Conservation (phyloP, 2,329 filamentous ascomycete genomes). For the Penicillium sp. region DNA sequence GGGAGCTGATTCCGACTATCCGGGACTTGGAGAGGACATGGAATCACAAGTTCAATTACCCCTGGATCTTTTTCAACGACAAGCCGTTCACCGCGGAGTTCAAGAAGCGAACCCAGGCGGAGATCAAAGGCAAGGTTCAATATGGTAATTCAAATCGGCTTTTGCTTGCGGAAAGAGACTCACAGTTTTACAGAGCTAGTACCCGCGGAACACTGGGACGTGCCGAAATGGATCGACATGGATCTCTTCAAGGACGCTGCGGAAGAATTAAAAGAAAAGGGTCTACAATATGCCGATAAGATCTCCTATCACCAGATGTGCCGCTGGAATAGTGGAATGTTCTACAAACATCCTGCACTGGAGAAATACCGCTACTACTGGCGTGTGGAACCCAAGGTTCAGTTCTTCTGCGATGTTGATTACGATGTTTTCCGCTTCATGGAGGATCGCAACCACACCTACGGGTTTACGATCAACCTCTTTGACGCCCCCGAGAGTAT, state of each 20-base stretch:
- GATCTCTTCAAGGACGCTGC: constrained; percentile 86
- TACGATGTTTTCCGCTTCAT: constrained; percentile 99
- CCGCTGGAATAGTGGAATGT: constrained; percentile 96
- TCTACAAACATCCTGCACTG: constrained; percentile 94
- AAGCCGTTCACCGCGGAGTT: constrained; percentile 92
- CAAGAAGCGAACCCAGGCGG: constrained; percentile 77
- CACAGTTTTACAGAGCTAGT: constrained; percentile 69
- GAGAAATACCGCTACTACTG: constrained; percentile 88
- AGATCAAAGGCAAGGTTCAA: constrained; percentile 84
- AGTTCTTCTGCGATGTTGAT: constrained; percentile 98
- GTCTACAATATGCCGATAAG: constrained; percentile 88
- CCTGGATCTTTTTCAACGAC: constrained; percentile 99
- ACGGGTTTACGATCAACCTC: constrained; percentile 97
- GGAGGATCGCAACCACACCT: constrained; percentile 98
- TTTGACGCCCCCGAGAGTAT: constrained; percentile 91
- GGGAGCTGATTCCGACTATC: constrained; percentile 87
- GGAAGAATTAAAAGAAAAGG: constrained; percentile 78
- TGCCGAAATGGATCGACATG: constrained; percentile 88
- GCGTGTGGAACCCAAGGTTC: constrained; percentile 97
- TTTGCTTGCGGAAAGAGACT: background rate
- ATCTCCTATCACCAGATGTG: constrained; percentile 99
- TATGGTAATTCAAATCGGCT: constrained; percentile 64
- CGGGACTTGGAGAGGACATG: constrained; percentile 88
- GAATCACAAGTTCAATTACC: constrained; percentile 99
- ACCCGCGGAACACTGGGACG: constrained; percentile 92